Base-by-base conservation (phyloP, 2,329 filamentous ascomycete species). In the Nigrograna mackinnonii region DNA sequence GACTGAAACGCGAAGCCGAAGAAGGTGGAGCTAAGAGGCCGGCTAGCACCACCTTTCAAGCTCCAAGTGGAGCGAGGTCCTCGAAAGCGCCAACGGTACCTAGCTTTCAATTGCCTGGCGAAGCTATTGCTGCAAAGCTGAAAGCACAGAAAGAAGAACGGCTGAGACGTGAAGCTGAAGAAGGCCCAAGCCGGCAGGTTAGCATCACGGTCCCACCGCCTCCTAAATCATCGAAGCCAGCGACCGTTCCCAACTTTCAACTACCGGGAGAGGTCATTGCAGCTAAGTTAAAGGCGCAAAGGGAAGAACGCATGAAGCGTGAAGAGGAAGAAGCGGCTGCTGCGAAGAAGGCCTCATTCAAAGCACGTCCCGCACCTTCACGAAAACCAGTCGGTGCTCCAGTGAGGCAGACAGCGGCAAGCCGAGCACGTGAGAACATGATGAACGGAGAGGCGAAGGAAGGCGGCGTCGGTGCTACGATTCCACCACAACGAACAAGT, bases 261-360 rank as follows among this genome's bases (percentile, higher is more conserved):
- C 67, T 82, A 0, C 77, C 79, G 1, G 78, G 79, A 9, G 79
- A 81, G 50, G 77, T 70, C 12, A 66, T 79, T 9, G 76, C 64
- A 2, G 62, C 62, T 22, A 61, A 57, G 36, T 47, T 67, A 7
- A 66, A 58, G 42, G 62, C 56, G 22, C 56, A 60, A 21, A 62
- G 55, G 18, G 64, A 67, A 32, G 64, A 64, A 31, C 59, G 64
- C 3, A 44, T 58, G 11, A 58, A 57, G 46, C 53, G 53, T 4
- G 58, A 60, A 38, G 52, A 60, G 59, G 41, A 62, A 49, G 54
- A 62, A 40, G 59, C 55, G 3, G 59, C 38, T 7, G 58, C 58
- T n/a, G 58, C 63, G n/a, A 67, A 67, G 51, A 69, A 66, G 42
- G 53, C 59, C 2, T 48, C 55, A 2, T 77, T 77, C 66, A 78